Conservation (phyloP, 1,284 basidiomycete genomes). For the Sutorius eximius region DNA sequence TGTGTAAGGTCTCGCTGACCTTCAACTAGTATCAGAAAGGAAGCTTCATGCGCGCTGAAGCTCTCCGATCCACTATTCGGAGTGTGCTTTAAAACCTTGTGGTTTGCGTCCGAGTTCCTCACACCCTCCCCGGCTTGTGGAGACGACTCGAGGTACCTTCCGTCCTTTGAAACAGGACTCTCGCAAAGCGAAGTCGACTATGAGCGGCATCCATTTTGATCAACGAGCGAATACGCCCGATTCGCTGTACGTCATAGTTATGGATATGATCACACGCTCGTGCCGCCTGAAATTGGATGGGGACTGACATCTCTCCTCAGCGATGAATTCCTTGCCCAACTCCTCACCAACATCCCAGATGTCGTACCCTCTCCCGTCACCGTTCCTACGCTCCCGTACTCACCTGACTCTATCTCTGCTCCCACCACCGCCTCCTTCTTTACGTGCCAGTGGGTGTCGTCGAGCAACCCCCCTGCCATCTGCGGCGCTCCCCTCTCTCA, state of each 20-base stretch:
- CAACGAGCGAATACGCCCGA: background rate
- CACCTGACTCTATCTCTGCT: background rate
- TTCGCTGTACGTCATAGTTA: constrained; percentile 11
- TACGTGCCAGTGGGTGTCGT: constrained; percentile 15
- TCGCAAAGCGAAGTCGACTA: background rate
- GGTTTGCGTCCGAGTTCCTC: background rate
- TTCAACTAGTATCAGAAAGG: background rate
- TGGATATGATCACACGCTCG: background rate
- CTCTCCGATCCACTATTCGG: background rate
- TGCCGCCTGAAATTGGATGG: background rate
- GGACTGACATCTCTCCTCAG: constrained; percentile 11
- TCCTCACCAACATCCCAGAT: constrained; percentile 11
- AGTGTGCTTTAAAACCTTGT: constrained; percentile 6
- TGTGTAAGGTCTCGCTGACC: background rate
- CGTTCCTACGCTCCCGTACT: background rate
- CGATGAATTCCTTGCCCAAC: constrained; percentile 15
- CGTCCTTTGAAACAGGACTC: background rate
- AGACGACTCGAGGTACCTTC: background rate
- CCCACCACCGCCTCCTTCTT: background rate
- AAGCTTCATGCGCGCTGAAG: background rate
- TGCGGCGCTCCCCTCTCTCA: constrained; percentile 8
- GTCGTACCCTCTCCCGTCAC: background rate
- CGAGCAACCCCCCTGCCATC: background rate
- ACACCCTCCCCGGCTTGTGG: background rate
- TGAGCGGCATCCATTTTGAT: constrained; percentile 2